Conservation (phyloP, 1,284 basidiomycete species). For the Cryptococcus sp. region DNA sequence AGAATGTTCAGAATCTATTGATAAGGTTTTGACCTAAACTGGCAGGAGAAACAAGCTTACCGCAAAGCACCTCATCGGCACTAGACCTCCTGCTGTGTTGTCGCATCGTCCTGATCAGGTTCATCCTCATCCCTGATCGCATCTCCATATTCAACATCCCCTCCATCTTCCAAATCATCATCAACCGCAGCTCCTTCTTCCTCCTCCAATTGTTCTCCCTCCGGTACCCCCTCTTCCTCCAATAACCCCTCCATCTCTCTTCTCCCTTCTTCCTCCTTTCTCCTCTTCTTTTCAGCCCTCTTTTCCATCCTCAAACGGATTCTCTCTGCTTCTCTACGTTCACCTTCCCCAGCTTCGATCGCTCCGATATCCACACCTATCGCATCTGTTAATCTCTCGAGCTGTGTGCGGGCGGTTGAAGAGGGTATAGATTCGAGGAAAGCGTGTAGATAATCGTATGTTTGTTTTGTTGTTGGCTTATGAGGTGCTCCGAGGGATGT, state of each 20-base stretch:
- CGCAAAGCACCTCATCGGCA: no score
- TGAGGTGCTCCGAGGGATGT: constrained; percentile 25
- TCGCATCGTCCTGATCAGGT: constrained; percentile 25
- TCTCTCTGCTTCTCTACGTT: constrained; percentile 30
- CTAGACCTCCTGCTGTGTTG: not conserved
- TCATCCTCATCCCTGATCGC: constrained; percentile 34
- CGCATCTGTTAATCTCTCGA: constrained; percentile 44
- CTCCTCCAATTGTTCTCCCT: constrained; percentile 10
- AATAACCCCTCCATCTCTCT: constrained; percentile 17
- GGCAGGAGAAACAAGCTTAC: no score
- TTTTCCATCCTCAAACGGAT: constrained; percentile 20
- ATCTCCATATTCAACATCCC: constrained; percentile 36
- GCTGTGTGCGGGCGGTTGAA: constrained; percentile 38
- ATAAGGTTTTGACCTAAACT: no score
- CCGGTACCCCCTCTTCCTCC: constrained; percentile 16
- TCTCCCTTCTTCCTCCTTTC: constrained; percentile 17
- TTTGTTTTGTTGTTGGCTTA: constrained; percentile 22
- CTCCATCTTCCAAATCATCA: constrained; percentile 24
- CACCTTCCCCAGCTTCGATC: constrained; percentile 33
- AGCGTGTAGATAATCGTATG: constrained; percentile 29
- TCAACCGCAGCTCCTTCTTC: constrained; percentile 22
- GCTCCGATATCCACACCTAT: constrained; percentile 42
- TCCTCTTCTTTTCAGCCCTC: constrained; percentile 18
- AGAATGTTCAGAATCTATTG: not conserved
- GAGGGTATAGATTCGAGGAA: constrained; percentile 27